These are phyloP conservation scores for Ophiostoma quercus DNA, from an alignment of 2,329 filamentous ascomycete species.

Conservation along the genomic window DNA sequence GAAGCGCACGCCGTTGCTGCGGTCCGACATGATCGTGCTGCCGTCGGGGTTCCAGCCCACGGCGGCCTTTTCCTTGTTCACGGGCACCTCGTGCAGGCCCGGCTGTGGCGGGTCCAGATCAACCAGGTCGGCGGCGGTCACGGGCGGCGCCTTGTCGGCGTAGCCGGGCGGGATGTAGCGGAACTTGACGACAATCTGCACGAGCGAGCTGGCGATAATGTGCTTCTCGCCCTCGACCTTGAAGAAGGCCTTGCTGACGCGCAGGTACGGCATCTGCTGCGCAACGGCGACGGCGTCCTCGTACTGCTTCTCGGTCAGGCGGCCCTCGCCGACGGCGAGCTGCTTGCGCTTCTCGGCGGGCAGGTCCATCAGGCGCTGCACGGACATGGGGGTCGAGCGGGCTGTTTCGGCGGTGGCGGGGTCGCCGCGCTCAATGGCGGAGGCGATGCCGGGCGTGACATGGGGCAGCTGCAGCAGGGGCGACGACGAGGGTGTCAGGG, in stretches of 20 bases:
- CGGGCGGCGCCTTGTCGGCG: conserved; percentile 63
- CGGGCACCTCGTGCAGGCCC: conserved; percentile 78
- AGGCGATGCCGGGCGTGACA: conserved; percentile 64
- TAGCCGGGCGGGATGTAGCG: conserved; percentile 81
- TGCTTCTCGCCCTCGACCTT: conserved; percentile 93
- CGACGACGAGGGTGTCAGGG: conserved; percentile 73
- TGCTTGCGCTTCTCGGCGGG: conserved; percentile 68
- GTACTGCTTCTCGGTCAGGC: conserved; percentile 73
- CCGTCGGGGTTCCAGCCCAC: conserved; percentile 57
- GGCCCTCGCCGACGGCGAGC: conserved; percentile 62
- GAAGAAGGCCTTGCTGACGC: conserved; percentile 92
- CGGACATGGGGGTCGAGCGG: conserved; percentile 44
- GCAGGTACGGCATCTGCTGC: conserved; percentile 74
- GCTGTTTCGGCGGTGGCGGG: conserved; percentile 53
- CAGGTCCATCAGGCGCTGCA: conserved; percentile 86
- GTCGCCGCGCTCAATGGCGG: conserved; percentile 66
- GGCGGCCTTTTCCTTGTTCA: conserved; percentile 60
- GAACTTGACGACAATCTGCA: conserved; percentile 91
- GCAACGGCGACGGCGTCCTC: conserved; percentile 69
- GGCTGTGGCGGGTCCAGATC: conserved; percentile 91
- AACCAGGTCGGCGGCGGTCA: conserved; percentile 75
- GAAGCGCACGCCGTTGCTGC: conserved; percentile 58
- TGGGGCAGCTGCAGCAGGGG: conserved; percentile 88
- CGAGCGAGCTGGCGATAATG: conserved; percentile 86
- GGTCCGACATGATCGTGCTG: conserved; percentile 44